Base-by-base conservation (phyloP, 2,329 filamentous ascomycete species). In the Colletotrichum paranaense region DNA sequence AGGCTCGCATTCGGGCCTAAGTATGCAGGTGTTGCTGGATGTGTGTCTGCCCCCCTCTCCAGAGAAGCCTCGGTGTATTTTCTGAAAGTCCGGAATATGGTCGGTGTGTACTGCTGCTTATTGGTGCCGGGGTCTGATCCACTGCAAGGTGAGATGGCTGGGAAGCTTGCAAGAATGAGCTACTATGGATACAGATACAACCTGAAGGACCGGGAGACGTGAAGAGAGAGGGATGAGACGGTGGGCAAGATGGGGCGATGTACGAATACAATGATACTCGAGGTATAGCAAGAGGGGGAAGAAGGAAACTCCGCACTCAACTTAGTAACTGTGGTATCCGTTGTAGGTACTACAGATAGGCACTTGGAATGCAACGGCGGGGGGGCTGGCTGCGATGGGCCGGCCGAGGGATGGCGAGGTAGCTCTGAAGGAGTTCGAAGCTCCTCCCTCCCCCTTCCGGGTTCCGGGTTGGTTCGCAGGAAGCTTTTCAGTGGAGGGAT, bases 401-500 rank as follows among this genome's bases (percentile, higher is more conserved):
- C 30, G 57, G 49, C 22, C 24, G 46, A 28, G 22, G 28, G 28
- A 35, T 35, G 49, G 5, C 52, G 28, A 55, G 14, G 52, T n/a
- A 35, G 49, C 58, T 56, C 12, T 32, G 19, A 22, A 55, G 2
- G 38, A 42, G 38, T 42, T 42, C 38, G 38, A 42, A 42, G 38
- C 38, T 42, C 38, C 38, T 42, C 38, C 38, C 38, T 26, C 38
- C 46, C 46, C 5, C 42, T 69, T 49, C 60, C 46, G 67, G 67
- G 55, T 65, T 62, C 67, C 66, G 56, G 70, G 59, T 19, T 42
- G 58, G 58, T 56, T 5, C 57, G 52, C 53, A 67, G 58, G 9
- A 59, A 38, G 24, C 35, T 59, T 42, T 69, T 35, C 38, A 56
- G 59, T 69, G 66, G 60, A 70, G 67, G 67, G 60, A 42, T 52